Percentiles rank a stretch among this genome's conserved stretches.
Conservation (phyloP, 2,329 filamentous ascomycete species). For the Aureobasidium zeae region DNA sequence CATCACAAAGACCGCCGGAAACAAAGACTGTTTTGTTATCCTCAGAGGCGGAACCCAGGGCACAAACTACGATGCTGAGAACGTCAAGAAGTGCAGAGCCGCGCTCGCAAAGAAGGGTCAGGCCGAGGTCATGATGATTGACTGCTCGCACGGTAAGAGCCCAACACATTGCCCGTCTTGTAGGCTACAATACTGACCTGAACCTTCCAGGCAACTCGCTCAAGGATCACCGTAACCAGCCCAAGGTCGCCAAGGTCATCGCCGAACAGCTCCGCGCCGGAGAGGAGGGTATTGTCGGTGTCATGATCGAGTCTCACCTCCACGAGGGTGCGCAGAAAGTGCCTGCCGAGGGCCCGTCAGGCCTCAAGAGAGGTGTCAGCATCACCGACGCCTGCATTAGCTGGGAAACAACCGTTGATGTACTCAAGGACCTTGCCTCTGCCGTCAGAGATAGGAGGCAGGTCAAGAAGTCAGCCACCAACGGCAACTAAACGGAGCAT, state of each 20-base stretch:
- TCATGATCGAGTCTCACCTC: slow-evolving; percentile 99
- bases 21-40: slow-evolving; percentile 96
- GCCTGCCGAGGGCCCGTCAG: slow-evolving; percentile 67
- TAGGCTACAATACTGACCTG: slow-evolving; percentile 18
- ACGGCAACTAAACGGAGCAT: slow-evolving; percentile 19
- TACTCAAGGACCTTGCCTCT: slow-evolving; percentile 77
- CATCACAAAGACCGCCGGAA: slow-evolving; percentile 86
- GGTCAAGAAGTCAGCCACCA: slow-evolving; percentile 21
- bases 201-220: slow-evolving; percentile 70
- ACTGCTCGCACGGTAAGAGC: slow-evolving; percentile 82
- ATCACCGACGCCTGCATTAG: slow-evolving; percentile 95
- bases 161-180: not conserved
- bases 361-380: slow-evolving; percentile 77
- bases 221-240: slow-evolving; percentile 97
- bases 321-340: slow-evolving; percentile 74
- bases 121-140: slow-evolving; percentile 88
- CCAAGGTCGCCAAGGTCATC: slow-evolving; percentile 74
- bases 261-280: slow-evolving; percentile 79
- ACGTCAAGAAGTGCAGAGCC: slow-evolving; percentile 69
- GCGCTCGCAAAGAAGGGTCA: slow-evolving; percentile 72
- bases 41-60: slow-evolving; percentile 83
- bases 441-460: slow-evolving; percentile 68
- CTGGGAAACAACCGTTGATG: slow-evolving; percentile 76
- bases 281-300: slow-evolving; percentile 80
- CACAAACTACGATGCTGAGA: slow-evolving; percentile 86